Conservation (phyloP, 768 basidiomycete genomes). For the Naganishia randhawae region DNA sequence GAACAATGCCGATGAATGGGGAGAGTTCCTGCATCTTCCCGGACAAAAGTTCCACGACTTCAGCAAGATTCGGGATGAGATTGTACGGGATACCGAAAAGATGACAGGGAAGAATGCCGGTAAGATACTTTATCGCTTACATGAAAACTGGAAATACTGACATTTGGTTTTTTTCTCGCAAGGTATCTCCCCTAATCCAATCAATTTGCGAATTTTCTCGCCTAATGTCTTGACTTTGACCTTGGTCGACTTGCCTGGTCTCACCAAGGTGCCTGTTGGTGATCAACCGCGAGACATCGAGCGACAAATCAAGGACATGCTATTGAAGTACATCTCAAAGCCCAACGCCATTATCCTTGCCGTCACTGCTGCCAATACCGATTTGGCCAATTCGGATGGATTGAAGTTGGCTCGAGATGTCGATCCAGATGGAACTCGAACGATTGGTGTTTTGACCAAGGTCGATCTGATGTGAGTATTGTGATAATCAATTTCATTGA, state of each 20-base stretch:
- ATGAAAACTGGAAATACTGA: neutral
- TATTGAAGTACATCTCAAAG: conserved; percentile 89
- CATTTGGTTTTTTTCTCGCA: neutral
- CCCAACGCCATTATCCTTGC: conserved; percentile 94
- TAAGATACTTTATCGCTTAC: conserved; percentile 33
- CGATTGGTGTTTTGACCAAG: conserved; percentile 97
- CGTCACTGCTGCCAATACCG: conserved; percentile 90
- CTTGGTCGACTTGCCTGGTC: conserved; percentile 91
- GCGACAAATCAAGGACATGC: conserved; percentile 94
- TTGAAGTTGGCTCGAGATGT: conserved; percentile 93
- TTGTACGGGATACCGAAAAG: conserved; percentile 91
- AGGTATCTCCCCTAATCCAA: conserved; percentile 94
- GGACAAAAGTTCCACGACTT: conserved; percentile 98
- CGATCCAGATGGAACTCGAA: conserved; percentile 92
- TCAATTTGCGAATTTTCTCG: conserved; percentile 95
- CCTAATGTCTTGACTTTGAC: conserved; percentile 96
- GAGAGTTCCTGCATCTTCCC: conserved; percentile 91
- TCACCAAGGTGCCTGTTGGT: conserved; percentile 88
- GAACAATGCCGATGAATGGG: conserved; percentile 94
- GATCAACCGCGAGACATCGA: conserved; percentile 97
- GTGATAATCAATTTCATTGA: neutral
- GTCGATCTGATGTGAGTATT: conserved; percentile 87
- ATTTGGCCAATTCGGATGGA: conserved; percentile 98
- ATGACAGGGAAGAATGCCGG: conserved; percentile 96
- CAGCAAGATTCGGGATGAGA: conserved; percentile 91